Conservation (phyloP, 139 green algal species). For the Chlorella sp. region DNA sequence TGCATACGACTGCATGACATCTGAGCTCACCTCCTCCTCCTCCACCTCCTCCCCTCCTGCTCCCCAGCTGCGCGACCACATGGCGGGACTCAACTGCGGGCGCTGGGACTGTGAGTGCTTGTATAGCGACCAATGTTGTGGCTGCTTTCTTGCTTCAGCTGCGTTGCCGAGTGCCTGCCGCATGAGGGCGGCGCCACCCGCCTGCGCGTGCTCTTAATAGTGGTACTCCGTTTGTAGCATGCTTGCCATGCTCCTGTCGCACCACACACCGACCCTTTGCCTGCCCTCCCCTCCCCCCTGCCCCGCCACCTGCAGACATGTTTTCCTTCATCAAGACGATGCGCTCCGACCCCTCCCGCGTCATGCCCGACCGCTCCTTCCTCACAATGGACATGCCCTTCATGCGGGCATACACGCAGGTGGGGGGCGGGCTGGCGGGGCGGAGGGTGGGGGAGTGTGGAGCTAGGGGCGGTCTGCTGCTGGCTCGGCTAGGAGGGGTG, state of each 20-base stretch:
- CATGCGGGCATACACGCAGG: constrained; percentile 83
- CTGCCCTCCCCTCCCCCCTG: constrained; percentile 62
- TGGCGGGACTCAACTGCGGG: constrained; percentile 84
- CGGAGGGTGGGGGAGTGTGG: neutral
- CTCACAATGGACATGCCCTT: constrained; percentile 89
- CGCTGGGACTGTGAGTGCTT: constrained; percentile 83
- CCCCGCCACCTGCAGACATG: constrained; percentile 66
- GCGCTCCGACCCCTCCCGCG: constrained; percentile 69
- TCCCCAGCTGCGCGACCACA: constrained; percentile 87
- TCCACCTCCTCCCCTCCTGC: too few species aligned
- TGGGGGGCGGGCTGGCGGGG: neutral
- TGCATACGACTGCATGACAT: too few species aligned
- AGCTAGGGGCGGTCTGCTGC: neutral
- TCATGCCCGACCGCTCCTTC: constrained; percentile 82
- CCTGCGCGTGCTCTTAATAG: neutral
- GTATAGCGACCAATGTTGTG: too few species aligned
- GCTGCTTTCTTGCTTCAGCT: constrained; percentile 68
- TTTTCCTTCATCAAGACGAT: constrained; percentile 94
- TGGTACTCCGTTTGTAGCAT: neutral
- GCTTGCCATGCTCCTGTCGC: neutral
- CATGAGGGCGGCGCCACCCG: too few species aligned
- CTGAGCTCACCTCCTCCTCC: too few species aligned
- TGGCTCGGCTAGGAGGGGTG: too few species aligned
- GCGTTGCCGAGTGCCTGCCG: neutral
- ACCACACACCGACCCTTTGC: neutral